Base-by-base conservation (phyloP, 2,329 filamentous ascomycete genomes). In the Hypoxylon sp. region DNA sequence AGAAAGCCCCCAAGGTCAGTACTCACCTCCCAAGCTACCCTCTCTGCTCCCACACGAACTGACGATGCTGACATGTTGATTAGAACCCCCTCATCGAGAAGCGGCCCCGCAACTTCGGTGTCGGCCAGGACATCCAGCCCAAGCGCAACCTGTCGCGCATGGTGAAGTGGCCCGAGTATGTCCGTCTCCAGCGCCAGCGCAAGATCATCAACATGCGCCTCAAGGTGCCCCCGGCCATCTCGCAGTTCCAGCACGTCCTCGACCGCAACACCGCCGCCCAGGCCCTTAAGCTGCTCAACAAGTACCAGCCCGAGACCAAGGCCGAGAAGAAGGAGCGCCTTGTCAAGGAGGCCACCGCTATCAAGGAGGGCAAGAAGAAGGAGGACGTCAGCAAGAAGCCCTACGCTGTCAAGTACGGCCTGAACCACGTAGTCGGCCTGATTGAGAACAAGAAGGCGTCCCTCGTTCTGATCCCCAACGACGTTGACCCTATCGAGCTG, bases 381-480 rank as follows among this genome's bases (percentile, higher is more conserved):
- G 96, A 99, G 87, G 93, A 97, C 75, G 94, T 96, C 78, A 91
- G 87, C 90, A 98, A 98, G 92, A 99, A 99, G 91, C 95, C 95
- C 75, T 99, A 97, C 83, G 83, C 90, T 70, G 93, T 95, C 87
- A 99, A 99, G 89, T 99, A 97, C 83, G 95, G 95, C 84, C 89
- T 99, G 74, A 99, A 99, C 90, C 95, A 99, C 86, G 95, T 99
- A 69, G 92, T 97, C 70, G 92, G 91, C 69, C 86, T 97, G 72
- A 91, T 97, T 73, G 92, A 97, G 89, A 97, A 97, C 88, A 99
- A 99, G 92, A 99, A 99, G 90, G 94, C 95, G 69, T 88, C 91
- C 65, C 88, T 99, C 68, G 96, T 99, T 77, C 88, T 99, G 72
- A 99, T 99, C 78, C 91, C 95, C 79, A 97, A 99, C 84, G 95